A percentile compares a stretch with the other conserved stretches of the same genome.
Evolutionary conservation across 352 stramenopile species (phyloP).

Genomic region (Phytophthora crassamura): DNA sequence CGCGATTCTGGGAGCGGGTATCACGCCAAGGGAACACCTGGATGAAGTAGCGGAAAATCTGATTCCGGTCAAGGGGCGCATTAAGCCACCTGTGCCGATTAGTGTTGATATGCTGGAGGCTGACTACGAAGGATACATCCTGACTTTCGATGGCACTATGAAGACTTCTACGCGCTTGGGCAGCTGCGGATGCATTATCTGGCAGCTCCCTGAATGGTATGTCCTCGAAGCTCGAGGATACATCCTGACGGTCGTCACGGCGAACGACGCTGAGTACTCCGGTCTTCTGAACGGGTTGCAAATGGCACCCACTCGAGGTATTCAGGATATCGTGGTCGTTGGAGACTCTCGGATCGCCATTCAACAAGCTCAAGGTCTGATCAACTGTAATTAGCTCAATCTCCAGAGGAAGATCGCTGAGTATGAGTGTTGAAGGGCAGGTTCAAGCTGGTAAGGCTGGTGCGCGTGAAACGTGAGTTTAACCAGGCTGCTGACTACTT

Average conservation of each 20-base stretch:
- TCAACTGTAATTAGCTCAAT: conserved; percentile 16
- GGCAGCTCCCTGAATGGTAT: conserved; percentile 6
- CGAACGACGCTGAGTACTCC: conserved; percentile 13
- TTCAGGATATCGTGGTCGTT: background rate
- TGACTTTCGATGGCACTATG: conserved; percentile 13
- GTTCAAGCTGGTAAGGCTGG: background rate
- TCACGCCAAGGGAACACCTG: conserved; percentile 17
- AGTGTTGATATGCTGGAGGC: conserved; percentile 10
- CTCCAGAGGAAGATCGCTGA: background rate
- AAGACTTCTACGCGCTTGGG: conserved; percentile 4
- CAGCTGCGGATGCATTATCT: conserved; percentile 13
- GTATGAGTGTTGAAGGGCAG: background rate
- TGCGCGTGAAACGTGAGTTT: conserved; percentile 12
- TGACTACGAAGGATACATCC: background rate
- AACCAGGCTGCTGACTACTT: conserved; percentile 10
- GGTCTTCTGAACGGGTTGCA: background rate
- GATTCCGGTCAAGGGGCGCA: conserved; percentile 12
- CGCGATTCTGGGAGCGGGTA: conserved; percentile 12
- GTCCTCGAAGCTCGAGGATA: background rate
- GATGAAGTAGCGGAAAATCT: conserved; percentile 1
- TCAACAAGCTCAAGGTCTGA: conserved; percentile 3
- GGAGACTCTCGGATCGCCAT: conserved; percentile 6
- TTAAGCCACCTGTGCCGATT: background rate
- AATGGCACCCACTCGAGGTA: background rate
- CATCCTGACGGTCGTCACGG: conserved; percentile 5